Percentiles rank a stretch among this genome's conserved stretches.
Evolutionary conservation across 441 rosid genomes (phyloP).

Genomic region (Codiaeum variegatum): DNA sequence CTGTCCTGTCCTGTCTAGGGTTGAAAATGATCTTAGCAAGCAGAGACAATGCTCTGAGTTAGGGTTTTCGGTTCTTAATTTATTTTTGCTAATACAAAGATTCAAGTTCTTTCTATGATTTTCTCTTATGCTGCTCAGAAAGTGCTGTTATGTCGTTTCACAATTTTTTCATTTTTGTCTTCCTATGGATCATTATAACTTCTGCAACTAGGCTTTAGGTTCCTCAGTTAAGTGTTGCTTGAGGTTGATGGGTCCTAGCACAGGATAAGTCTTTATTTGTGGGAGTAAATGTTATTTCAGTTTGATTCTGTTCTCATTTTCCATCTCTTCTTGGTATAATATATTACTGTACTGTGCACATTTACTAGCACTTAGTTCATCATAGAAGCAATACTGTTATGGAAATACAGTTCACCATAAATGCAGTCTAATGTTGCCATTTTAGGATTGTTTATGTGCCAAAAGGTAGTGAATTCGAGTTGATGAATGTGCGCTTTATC

Average conservation of each 20-base stretch:
- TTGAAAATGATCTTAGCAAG: neutral
- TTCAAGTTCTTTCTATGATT: neutral
- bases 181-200: neutral
- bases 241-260: neutral
- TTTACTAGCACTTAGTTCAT: neutral
- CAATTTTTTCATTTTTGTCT: neutral
- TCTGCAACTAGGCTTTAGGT: conserved; percentile 2
- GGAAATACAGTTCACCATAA: neutral
- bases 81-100: neutral
- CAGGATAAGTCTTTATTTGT: neutral
- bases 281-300: neutral
- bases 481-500: neutral
- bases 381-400: neutral
- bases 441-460: neutral
- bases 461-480: neutral
- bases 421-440: neutral
- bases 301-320: neutral
- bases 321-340: no score
- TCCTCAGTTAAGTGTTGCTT: neutral
- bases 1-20: neutral
- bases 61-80: conserved; percentile 18
- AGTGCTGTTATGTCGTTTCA: neutral
- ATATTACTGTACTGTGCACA: no score
- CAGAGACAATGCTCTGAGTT: neutral
- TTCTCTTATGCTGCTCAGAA: neutral